phyloP scores from a whole-genome alignment of 1,284 basidiomycete genomes.

The Bjerkandera adusta region DNA sequence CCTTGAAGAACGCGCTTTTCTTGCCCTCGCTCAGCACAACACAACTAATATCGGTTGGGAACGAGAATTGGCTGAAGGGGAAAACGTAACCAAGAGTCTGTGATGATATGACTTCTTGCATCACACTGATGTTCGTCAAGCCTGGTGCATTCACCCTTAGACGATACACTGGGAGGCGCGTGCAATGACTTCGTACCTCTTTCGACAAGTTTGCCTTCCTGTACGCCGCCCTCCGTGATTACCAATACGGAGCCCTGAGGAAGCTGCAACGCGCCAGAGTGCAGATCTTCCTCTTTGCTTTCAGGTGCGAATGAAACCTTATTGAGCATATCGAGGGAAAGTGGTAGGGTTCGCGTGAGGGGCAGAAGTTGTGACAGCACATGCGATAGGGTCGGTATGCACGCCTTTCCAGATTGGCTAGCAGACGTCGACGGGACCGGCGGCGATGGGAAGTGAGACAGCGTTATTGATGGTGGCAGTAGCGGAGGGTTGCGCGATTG shows the following conservation, averaged over 20 bases:
- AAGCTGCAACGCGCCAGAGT: slow-evolving; percentile 75
- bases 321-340: slow-evolving; percentile 64
- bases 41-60: slow-evolving; percentile 72
- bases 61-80: slow-evolving; percentile 74
- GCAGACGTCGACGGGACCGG: slow-evolving; percentile 20
- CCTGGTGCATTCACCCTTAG: slow-evolving; percentile 37
- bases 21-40: slow-evolving; percentile 67
- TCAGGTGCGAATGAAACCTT: slow-evolving; percentile 58
- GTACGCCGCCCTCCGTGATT: slow-evolving; percentile 65
- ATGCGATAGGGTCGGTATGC: slow-evolving; percentile 42
- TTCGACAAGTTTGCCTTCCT: slow-evolving; percentile 66
- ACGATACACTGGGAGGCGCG: background rate
- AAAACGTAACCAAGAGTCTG: slow-evolving; percentile 81
- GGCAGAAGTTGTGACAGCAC: slow-evolving; percentile 60
- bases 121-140: slow-evolving; percentile 62
- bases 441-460: slow-evolving; percentile 59
- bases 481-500: slow-evolving; percentile 69
- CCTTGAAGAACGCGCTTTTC: slow-evolving; percentile 67
- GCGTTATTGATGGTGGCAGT: slow-evolving; percentile 63
- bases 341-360: slow-evolving; percentile 44
- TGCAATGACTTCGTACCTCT: slow-evolving; percentile 39
- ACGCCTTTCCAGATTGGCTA: background rate
- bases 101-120: slow-evolving; percentile 66
- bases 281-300: slow-evolving; percentile 72
- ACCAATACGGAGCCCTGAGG: slow-evolving; percentile 61